Conservation (phyloP, 768 basidiomycete genomes). For the Leccinum longicurvipes region DNA sequence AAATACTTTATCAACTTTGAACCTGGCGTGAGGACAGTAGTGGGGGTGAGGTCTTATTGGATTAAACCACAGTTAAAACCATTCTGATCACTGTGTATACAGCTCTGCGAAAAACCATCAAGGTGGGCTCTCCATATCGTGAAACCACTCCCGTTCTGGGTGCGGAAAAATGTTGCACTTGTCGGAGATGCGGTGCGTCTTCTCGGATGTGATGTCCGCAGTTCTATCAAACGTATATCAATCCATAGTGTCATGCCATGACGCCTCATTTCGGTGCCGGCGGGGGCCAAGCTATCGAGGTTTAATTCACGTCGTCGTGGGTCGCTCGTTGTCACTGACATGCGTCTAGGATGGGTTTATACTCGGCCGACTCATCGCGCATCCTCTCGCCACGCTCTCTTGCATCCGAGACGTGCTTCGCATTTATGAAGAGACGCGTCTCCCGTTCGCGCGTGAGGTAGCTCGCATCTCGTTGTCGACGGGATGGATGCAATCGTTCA, state of each 20-base stretch:
- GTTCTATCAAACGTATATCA: neutral
- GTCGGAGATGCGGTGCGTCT: slow-evolving; percentile 43
- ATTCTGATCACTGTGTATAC: neutral
- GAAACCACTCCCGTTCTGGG: slow-evolving; percentile 38
- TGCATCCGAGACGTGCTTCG: slow-evolving; percentile 3
- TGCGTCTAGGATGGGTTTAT: slow-evolving; percentile 16
- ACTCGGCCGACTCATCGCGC: slow-evolving; percentile 24
- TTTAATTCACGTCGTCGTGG: neutral
- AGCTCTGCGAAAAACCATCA: slow-evolving; percentile 37
- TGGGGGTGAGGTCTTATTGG: slow-evolving; percentile 21
- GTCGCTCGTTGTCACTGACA: neutral
- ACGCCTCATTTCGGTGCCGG: slow-evolving; percentile 22
- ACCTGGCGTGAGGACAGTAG: slow-evolving; percentile 30
- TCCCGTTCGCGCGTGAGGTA: slow-evolving; percentile 15
- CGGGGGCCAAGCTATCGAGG: slow-evolving; percentile 28
- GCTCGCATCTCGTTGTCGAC: slow-evolving; percentile 14
- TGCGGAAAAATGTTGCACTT: slow-evolving; percentile 40
- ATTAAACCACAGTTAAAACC: neutral
- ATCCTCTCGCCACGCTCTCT: slow-evolving; percentile 10
- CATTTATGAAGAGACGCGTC: slow-evolving; percentile 12
- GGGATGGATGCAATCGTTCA: slow-evolving; percentile 8
- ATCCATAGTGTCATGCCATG: slow-evolving; percentile 25
- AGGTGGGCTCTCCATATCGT: slow-evolving; percentile 47
- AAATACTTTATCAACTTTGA: slow-evolving; percentile 34
- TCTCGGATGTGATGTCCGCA: neutral